Evolutionary conservation across 805 yeast genomes (phyloP), one percentile per base, ranked within the genome.

Genomic region (Starmerella etchellsii): DNA sequence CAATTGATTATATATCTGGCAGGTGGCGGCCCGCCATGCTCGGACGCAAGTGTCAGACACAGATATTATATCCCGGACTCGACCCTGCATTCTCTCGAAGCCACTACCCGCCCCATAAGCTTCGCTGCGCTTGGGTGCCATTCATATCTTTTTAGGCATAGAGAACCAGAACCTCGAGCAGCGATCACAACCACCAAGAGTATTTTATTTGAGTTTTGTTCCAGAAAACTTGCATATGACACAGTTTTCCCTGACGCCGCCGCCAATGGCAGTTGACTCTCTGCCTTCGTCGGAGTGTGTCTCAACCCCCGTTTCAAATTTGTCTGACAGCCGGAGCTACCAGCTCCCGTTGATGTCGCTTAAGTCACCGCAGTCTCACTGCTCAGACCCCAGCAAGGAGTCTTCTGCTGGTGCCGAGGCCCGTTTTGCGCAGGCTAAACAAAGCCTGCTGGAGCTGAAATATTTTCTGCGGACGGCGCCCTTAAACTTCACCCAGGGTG

Each of bases 401-500:
- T n/a, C n/a, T n/a, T n/a, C n/a, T n/a, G n/a, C n/a, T n/a, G 25
- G 10, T 9, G 30, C 8, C 30, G 22, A 19, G 6, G 33, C n/a
- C 8, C 13, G 8, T 6, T 18, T 33, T 5, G 27, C 8, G 9
- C 10, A 6, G 15, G 29, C 37, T 8, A 13, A 11, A 9, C 22
- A 24, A 11, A 23, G 37, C 16, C 22, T 34, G 13, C 9, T 26
- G 9, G 37, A 34, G 10, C 43, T 87, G 51, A 84, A 84, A 64
- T 80, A 79, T 62, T 88, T 88, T 55, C 64, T 88, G 32, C 82
- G 84, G 1, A 84, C 95, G 0, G 97, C 97, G 0, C 97, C 98
- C 0, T 88, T 88, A 3, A 81, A 81, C 53, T 88, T 96, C 94
- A 83, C 77, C 56, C 80, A 76, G 44, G 78, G 79, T 52, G 96